Base-by-base conservation (phyloP, 2,329 filamentous ascomycete species). In the Emmonsia crescens region DNA sequence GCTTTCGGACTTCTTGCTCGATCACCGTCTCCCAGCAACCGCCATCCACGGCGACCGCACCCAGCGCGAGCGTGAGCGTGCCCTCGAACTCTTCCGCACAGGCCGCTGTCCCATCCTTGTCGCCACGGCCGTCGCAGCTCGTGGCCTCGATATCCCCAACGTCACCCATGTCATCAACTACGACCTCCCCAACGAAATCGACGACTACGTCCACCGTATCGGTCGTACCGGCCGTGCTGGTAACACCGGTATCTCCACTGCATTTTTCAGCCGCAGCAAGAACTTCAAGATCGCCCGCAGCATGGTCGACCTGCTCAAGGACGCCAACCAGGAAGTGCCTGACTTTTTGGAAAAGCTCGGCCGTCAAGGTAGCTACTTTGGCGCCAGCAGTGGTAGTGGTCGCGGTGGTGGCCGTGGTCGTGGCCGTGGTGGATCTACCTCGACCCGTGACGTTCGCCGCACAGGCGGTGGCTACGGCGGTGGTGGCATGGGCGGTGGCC, bases 211-310 rank as follows among this genome's bases (percentile, higher is more conserved):
- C 63, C 94, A 99, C 79, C 90, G 94, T 76, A 99, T 99, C 72
- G 94, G 94, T 87, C 94, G 94, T 93, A 99, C 94, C 67, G 94
- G 94, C 74, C 94, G 94, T 91, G 94, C 94, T 67, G 94, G 94
- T 77, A 99, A 99, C 83, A 97, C 93, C 71, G 94, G 94, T 88
- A 87, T 96, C 68, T 90, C 94, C 5, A 99, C 94, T 69, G 94
- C 94, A 62, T 99, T 99, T 84, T 97, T 99, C 88, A 99, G 99
- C 85, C 93, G 94, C 74, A 93, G 93, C 73, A 57, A 57, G 55
- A 99, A 99, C 83, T 91, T 94, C 71, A 94, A 94, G 79, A 91
- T 99, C 69, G 94, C 97, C 66, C 89, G 94, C 68, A 94, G 97
- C 71, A 86, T 99, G 64, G 85, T 99, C 70, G 94, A 99, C n/a